Evolutionary conservation across 1,139 yeast genomes (phyloP).

Genomic region (Diutina siamensis): DNA sequence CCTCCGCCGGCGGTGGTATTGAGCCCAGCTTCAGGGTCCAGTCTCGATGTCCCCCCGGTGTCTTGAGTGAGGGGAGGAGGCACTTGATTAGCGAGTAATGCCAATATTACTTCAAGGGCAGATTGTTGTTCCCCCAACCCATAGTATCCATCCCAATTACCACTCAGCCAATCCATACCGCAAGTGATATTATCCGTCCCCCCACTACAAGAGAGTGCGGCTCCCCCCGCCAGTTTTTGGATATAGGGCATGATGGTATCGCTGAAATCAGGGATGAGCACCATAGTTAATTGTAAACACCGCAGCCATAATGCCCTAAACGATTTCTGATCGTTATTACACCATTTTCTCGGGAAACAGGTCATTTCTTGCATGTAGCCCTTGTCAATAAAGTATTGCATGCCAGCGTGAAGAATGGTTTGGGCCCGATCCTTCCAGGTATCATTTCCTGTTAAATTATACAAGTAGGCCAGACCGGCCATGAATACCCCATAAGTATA

Average conservation of each 20-base stretch:
- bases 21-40: background rate
- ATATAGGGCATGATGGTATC: conserved; percentile 32
- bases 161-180: conserved; percentile 66
- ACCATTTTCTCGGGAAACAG: conserved; percentile 44
- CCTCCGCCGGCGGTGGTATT: background rate
- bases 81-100: background rate
- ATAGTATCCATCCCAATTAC: conserved; percentile 59
- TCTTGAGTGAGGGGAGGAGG: background rate
- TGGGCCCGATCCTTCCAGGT: conserved; percentile 57
- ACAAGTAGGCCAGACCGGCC: conserved; percentile 75
- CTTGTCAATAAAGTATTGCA: conserved; percentile 33
- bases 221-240: conserved; percentile 52
- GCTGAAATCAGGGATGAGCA: conserved; percentile 53
- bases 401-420: conserved; percentile 40
- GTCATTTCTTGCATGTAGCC: conserved; percentile 69
- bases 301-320: conserved; percentile 77
- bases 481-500: conserved; percentile 78
- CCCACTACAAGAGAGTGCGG: conserved; percentile 75
- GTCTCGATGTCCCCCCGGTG: background rate
- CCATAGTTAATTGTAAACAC: conserved; percentile 64
- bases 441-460: conserved; percentile 57
- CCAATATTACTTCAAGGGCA: conserved; percentile 58
- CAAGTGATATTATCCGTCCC: conserved; percentile 86
- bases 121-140: conserved; percentile 95
- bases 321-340: conserved; percentile 85